Evolutionary conservation across 495 filamentous ascomycete genomes (phyloP).

Genomic region (Neurospora sp.): DNA sequence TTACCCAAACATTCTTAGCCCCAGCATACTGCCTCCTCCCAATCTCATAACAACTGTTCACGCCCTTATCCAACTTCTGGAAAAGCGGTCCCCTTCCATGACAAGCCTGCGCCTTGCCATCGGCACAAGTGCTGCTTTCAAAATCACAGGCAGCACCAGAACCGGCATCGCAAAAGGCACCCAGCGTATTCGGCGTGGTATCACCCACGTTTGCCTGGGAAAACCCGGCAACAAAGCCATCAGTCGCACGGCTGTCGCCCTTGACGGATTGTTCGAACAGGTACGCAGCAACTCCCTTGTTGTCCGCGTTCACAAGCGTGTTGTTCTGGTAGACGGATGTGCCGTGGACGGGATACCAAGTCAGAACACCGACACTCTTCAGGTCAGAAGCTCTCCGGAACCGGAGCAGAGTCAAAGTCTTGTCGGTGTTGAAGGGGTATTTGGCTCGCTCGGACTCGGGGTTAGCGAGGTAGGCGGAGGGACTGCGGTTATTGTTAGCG

Average conservation of each 20-base stretch:
- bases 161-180: constrained; percentile 72
- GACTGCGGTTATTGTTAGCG: constrained; percentile 80
- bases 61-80: constrained; percentile 55
- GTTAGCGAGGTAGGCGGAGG: constrained; percentile 82
- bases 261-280: constrained; percentile 68
- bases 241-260: constrained; percentile 30
- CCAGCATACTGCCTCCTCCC: constrained; percentile 54
- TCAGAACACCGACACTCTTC: constrained; percentile 68
- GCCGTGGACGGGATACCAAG: constrained; percentile 89
- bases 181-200: constrained; percentile 77
- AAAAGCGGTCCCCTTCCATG: constrained; percentile 76
- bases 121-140: constrained; percentile 66
- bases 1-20: constrained; percentile 52
- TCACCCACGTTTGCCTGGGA: constrained; percentile 92
- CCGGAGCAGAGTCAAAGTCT: constrained; percentile 71
- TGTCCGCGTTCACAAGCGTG: constrained; percentile 86
- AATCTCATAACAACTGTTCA: constrained; percentile 66
- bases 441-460: constrained; percentile 64
- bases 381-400: constrained; percentile 53
- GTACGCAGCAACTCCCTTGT: constrained; percentile 85
- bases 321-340: constrained; percentile 90
- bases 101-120: constrained; percentile 60
- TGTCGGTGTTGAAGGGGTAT: constrained; percentile 69
- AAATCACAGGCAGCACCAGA: constrained; percentile 55
- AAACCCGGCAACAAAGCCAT: constrained; percentile 79